A percentile compares a stretch with the other conserved stretches of the same genome.
Conservation (phyloP, 2,329 filamentous ascomycete genomes). For the Aureobasidium lini region DNA sequence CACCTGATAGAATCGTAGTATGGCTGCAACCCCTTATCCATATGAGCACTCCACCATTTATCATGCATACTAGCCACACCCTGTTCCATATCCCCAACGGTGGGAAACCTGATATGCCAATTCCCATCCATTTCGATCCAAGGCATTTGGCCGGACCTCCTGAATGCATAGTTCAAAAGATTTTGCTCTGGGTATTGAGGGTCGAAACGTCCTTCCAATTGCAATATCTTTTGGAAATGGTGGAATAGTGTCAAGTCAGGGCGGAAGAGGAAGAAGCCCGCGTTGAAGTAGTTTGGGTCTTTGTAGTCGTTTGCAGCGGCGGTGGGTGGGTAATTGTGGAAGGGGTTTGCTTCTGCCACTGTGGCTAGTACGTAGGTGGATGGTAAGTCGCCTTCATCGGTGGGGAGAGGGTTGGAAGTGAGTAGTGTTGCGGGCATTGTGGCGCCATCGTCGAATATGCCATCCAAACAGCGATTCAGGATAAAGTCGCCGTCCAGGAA, state of each 20-base stretch:
- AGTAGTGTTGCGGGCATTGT: conserved; percentile 14
- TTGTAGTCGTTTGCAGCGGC: conserved; percentile 24
- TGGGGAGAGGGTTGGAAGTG: neutral
- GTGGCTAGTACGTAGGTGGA: conserved; percentile 27
- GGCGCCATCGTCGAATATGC: conserved; percentile 27
- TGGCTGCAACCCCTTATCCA: conserved; percentile 25
- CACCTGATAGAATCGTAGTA: conserved; percentile 25
- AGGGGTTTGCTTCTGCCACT: conserved; percentile 27
- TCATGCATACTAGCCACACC: conserved; percentile 31
- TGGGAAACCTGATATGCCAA: conserved; percentile 32
- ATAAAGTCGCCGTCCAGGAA: conserved; percentile 29
- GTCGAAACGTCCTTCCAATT: conserved; percentile 26
- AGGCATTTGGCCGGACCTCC: conserved; percentile 31
- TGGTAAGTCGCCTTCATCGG: conserved; percentile 24
- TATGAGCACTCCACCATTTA: conserved; percentile 32
- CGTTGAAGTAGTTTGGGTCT: conserved; percentile 28
- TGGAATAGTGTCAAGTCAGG: conserved; percentile 26
- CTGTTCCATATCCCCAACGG: conserved; percentile 27
- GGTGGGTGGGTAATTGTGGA: conserved; percentile 30
- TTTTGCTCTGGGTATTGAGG: conserved; percentile 31
- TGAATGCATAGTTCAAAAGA: conserved; percentile 30
- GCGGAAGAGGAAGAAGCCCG: conserved; percentile 32
- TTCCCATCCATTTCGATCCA: conserved; percentile 28
- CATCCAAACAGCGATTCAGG: conserved; percentile 23
- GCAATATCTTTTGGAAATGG: conserved; percentile 27